Evolutionary conservation across 1,284 basidiomycete genomes (phyloP), one percentile per base, ranked within the genome.

Genomic region (Ceratorhiza oryzae-sativae): DNA sequence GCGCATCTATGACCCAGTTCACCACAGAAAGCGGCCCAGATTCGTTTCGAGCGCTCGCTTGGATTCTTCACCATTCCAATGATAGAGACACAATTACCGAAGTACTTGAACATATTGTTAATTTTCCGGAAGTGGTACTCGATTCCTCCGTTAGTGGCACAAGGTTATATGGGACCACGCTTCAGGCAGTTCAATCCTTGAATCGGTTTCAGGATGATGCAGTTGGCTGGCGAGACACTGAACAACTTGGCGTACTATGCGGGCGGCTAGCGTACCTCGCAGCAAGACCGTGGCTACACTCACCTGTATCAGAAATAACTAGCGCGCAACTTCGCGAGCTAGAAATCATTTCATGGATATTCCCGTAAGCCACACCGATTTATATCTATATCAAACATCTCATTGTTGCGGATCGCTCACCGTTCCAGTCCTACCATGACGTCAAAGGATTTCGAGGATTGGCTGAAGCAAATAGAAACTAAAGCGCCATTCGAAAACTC

Each of bases 121-220:
- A 41, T 10, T 58, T 36, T n/a, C 55, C 55, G 34, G 30, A 58
- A 58, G 30, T 58, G 10, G 9, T 58, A 34, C 36, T 58, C 3
- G 36, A 58, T 6, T 58, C 55, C 13, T 36, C 18, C 10, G 32
- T 41, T 36, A 58, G 36, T 10, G 27, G 55, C 32, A n/a, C 15
- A 58, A 18, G 13, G 10, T 23, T 58, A 5, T 58, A 58, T 27
- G 27, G 4, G 8, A 23, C 36, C 5, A 41, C 55, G 5, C 36
- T 41, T n/a, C 12, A 36, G 55, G 55, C 25, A n/a, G 13, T 23
- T n/a, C 32, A 58, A 23, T 41, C 20, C 36, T 41, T 58, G 32
- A 36, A 13, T 23, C 55, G 30, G 9, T 58, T 36, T 58, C 55
- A 58, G 30, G 13, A 58, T 41, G 55, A 58, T n/a, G 20, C 55